These are phyloP conservation scores for Solanum tacnaense DNA, from an alignment of 257 asterid genomes.

Conservation along the genomic window DNA sequence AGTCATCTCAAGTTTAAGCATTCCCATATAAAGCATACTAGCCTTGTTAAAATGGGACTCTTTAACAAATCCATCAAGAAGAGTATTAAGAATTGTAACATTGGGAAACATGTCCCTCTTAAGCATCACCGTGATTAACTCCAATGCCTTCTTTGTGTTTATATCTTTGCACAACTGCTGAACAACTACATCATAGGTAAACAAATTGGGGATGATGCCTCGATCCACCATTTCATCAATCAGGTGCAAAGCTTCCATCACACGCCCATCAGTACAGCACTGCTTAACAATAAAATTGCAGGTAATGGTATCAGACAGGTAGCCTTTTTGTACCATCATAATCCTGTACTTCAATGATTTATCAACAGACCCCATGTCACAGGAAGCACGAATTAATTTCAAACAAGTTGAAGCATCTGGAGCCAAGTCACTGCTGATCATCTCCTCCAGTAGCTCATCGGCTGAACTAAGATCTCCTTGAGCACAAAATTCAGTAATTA, in stretches of 20 bases:
- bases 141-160: conserved; percentile 33
- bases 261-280: conserved; percentile 28
- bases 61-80: conserved; percentile 41
- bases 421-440: conserved; percentile 29
- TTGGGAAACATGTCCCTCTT: conserved; percentile 30
- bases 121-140: conserved; percentile 48
- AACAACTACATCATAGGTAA: conserved; percentile 22
- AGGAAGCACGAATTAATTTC: conserved; percentile 32
- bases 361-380: conserved; percentile 24
- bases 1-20: conserved; percentile 35
- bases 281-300: conserved; percentile 26
- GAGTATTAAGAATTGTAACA: conserved; percentile 37
- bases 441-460: conserved; percentile 35
- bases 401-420: conserved; percentile 23
- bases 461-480: conserved; percentile 44
- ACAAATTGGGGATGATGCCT: conserved; percentile 12
- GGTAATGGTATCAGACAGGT: conserved; percentile 11
- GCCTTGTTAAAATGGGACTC: conserved; percentile 36
- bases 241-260: conserved; percentile 20
- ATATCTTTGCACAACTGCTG: conserved; percentile 26
- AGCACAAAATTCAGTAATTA: conserved; percentile 41
- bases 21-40: conserved; percentile 21
- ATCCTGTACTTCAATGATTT: conserved; percentile 21
- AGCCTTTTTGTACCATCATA: conserved; percentile 21
- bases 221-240: conserved; percentile 22